Evolutionary conservation across 139 green algal genomes (phyloP).

Genomic region (Auxenochlorella pyrenoidosa): DNA sequence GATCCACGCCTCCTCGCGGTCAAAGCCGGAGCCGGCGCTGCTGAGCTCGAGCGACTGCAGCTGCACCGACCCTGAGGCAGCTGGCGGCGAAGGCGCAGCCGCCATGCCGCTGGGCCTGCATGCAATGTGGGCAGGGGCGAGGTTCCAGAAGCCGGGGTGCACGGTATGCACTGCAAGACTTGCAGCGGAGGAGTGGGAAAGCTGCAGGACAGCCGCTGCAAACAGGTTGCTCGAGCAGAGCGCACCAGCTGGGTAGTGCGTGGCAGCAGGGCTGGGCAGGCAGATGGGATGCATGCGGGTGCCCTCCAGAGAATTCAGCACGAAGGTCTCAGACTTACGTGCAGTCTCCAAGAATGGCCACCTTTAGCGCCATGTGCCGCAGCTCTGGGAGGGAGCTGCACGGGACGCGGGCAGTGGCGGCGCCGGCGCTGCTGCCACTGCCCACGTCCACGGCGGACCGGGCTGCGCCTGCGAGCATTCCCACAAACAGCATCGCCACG

Average conservation of each 20-base stretch:
- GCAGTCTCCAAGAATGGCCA: slow-evolving; percentile 30
- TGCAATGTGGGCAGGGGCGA: not conserved
- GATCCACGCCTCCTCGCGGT: slow-evolving; percentile 16
- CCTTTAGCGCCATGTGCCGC: not conserved
- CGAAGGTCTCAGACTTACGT: not conserved
- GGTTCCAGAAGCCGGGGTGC: no score
- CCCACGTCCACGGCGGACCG: not conserved
- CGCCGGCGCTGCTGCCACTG: not conserved
- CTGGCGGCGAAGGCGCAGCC: not conserved
- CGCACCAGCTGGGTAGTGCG: no score
- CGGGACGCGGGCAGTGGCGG: not conserved
- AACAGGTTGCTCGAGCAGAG: no score
- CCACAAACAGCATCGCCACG: not conserved
- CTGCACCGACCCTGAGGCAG: not conserved
- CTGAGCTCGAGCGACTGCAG: not conserved
- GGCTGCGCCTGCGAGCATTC: not conserved
- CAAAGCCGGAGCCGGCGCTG: not conserved
- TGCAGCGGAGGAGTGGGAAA: not conserved
- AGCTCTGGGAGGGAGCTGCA: slow-evolving; percentile 32
- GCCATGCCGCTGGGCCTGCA: not conserved
- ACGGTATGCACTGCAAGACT: not conserved
- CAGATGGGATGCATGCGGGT: not conserved
- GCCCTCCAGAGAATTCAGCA: no score
- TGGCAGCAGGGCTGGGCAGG: no score
- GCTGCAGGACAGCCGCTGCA: no score